Evolutionary conservation across 2,329 filamentous ascomycete species (phyloP), one percentile per base, ranked within the genome.

Genomic region (Apiospora hydei): DNA sequence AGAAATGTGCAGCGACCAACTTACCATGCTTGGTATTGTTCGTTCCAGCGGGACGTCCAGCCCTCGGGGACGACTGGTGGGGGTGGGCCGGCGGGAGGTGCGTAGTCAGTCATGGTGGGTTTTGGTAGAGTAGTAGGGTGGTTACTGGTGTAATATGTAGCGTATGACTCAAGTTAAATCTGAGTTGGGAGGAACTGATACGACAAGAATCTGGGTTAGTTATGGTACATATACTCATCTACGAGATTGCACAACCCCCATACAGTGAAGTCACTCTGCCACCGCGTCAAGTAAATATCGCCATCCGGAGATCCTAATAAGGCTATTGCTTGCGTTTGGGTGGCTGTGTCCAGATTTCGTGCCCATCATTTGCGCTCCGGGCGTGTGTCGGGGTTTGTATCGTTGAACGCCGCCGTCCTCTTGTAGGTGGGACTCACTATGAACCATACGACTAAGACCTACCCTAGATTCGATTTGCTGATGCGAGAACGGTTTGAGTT

Each of bases 31-130:
- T 92, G 92, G 85, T 98, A 97, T 79, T 96, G 91, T 0, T 93
- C 90, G 81, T 97, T 96, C 89, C 92, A 97, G 75, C 94, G 89
- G 16, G 92, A 92, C 78, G 93, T 91, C 93, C 94, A 98, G 77
- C 95, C 95, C 77, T 93, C 92, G 1, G 94, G 94, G 1, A 88
- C 87, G 78, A 84, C 86, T 72, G 87, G 88, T 67, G 88, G 88
- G 74, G 88, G 88, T 67, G 88, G 88, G 30, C 88, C 88, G 38
- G 82, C 61, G 2, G 88, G 88, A 71, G 88, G 82, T 71, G 83
- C 80, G 80, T 86, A 90, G 74, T 90, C 87, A 75, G 84, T 84
- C 88, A 90, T 89, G 8, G 8, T 47, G 24, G 24, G 38, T 61
- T 3, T 2, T 38, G 16, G 3, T n/a, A 49, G 8, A n/a, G 21